Conservation (phyloP, 768 basidiomycete species). For the Macrolepiota fuliginosa region DNA sequence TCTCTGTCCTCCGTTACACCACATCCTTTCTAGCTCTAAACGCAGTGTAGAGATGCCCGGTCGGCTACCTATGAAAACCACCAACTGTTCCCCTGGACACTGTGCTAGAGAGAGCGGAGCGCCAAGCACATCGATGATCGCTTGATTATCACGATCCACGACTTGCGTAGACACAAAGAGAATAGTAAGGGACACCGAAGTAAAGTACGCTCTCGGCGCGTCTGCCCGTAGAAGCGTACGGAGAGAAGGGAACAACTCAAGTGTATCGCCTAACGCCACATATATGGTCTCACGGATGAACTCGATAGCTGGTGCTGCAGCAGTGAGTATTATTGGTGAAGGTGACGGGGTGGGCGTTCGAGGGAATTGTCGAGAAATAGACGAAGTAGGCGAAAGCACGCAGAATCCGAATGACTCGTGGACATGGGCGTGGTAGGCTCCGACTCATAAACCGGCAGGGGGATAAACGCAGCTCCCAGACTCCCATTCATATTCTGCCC, state of each 20-base stretch:
- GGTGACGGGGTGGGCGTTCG: constrained; percentile 21
- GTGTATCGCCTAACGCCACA: constrained; percentile 70
- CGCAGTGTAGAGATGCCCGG: constrained; percentile 47
- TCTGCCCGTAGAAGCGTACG: constrained; percentile 55
- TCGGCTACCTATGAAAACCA: constrained; percentile 37
- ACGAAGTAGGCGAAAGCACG: neutral
- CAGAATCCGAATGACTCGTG: too few species aligned
- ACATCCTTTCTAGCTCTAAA: constrained; percentile 70
- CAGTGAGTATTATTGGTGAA: constrained; percentile 36
- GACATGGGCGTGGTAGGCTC: too few species aligned
- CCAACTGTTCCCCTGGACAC: constrained; percentile 50
- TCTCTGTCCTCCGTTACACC: too few species aligned
- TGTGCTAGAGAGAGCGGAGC: constrained; percentile 50
- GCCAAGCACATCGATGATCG: constrained; percentile 56
- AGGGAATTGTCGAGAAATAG: constrained; percentile 4
- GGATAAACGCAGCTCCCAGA: constrained; percentile 65
- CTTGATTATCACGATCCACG: constrained; percentile 43
- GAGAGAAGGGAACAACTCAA: constrained; percentile 54
- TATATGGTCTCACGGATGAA: constrained; percentile 87
- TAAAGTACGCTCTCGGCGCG: constrained; percentile 76
- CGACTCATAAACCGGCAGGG: constrained; percentile 64
- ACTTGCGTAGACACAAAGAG: constrained; percentile 59
- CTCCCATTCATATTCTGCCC: neutral
- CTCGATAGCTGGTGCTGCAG: constrained; percentile 54
- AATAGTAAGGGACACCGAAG: constrained; percentile 69